Evolutionary conservation across 352 stramenopile species (phyloP).

Genomic region (Globisporangium yorkense): DNA sequence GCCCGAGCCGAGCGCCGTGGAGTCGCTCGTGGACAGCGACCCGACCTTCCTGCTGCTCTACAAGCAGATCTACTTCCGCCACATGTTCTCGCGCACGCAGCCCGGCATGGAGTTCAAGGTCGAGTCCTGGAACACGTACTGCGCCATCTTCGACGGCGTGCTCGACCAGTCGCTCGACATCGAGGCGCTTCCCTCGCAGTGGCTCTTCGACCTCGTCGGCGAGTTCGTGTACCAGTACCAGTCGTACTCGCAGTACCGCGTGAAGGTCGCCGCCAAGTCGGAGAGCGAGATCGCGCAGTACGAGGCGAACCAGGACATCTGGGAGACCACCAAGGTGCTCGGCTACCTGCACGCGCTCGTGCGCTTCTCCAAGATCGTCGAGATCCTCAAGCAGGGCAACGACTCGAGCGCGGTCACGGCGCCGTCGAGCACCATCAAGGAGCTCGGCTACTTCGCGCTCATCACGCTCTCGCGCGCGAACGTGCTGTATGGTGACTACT

Average conservation of each 20-base stretch:
- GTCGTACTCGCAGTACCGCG: slow-evolving; percentile 96
- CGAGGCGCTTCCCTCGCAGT: slow-evolving; percentile 90
- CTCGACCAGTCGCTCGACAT: slow-evolving; percentile 81
- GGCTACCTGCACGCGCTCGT: slow-evolving; percentile 94
- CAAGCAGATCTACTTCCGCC: slow-evolving; percentile 95
- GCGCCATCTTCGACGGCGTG: slow-evolving; percentile 92
- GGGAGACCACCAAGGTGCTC: slow-evolving; percentile 94
- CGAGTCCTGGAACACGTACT: slow-evolving; percentile 92
- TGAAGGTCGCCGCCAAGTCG: slow-evolving; percentile 64
- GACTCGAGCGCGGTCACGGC: slow-evolving; percentile 21
- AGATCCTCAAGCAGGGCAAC: slow-evolving; percentile 66
- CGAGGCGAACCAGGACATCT: slow-evolving; percentile 88
- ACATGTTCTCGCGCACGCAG: slow-evolving; percentile 92
- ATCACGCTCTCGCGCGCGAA: slow-evolving; percentile 93
- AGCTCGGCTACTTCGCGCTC: slow-evolving; percentile 95
- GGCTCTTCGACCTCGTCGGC: slow-evolving; percentile 98
- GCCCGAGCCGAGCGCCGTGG: slow-evolving; percentile 85
- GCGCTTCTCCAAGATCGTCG: slow-evolving; percentile 88
- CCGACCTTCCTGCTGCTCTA: slow-evolving; percentile 94
- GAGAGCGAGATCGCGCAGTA: slow-evolving; percentile 55
- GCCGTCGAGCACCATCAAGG: slow-evolving; percentile 74
- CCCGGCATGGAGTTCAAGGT: slow-evolving; percentile 88
- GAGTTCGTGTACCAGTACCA: slow-evolving; percentile 99
- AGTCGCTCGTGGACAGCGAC: slow-evolving; percentile 83
- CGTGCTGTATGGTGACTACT: slow-evolving; percentile 97